Conservation (phyloP, 768 basidiomycete species). For the Mycena vitilis region DNA sequence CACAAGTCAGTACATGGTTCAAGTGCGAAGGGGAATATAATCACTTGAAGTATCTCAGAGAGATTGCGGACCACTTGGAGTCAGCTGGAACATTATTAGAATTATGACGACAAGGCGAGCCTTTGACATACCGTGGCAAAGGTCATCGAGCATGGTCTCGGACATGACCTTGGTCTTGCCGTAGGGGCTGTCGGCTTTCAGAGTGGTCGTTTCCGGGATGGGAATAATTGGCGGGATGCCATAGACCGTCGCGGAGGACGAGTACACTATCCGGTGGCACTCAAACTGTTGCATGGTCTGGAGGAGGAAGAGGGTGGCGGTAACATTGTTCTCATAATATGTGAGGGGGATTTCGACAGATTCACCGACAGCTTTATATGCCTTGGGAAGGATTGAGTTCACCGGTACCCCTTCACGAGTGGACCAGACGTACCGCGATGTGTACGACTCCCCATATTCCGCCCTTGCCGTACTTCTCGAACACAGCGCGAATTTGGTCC, state of each 20-base stretch:
- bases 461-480: constrained; percentile 86
- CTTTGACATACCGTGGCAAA: constrained; percentile 73
- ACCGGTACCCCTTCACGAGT: constrained; percentile 7
- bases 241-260: constrained; percentile 98
- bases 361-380: constrained; percentile 98
- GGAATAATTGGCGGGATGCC: constrained; percentile 93
- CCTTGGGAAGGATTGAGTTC: constrained; percentile 58
- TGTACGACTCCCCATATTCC: constrained; percentile 98
- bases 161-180: constrained; percentile 97
- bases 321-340: constrained; percentile 96
- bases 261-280: constrained; percentile 92
- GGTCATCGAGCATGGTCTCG: constrained; percentile 89
- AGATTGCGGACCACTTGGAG: constrained; percentile 81
- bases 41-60: constrained; percentile 97
- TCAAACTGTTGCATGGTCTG: constrained; percentile 89
- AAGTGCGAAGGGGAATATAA: constrained; percentile 33
- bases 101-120: constrained; percentile 27
- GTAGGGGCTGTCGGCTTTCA: constrained; percentile 92
- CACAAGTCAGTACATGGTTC: constrained; percentile 9
- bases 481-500: constrained; percentile 80
- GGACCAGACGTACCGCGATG: constrained; percentile 76
- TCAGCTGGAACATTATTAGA: constrained; percentile 62
- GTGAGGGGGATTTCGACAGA: constrained; percentile 91
- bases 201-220: constrained; percentile 90
- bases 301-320: constrained; percentile 86